Percentiles rank a stretch among this genome's conserved stretches.
These are phyloP conservation scores for Erodium maritimum DNA, from an alignment of 345 rosid genomes.

Conservation along the genomic window DNA sequence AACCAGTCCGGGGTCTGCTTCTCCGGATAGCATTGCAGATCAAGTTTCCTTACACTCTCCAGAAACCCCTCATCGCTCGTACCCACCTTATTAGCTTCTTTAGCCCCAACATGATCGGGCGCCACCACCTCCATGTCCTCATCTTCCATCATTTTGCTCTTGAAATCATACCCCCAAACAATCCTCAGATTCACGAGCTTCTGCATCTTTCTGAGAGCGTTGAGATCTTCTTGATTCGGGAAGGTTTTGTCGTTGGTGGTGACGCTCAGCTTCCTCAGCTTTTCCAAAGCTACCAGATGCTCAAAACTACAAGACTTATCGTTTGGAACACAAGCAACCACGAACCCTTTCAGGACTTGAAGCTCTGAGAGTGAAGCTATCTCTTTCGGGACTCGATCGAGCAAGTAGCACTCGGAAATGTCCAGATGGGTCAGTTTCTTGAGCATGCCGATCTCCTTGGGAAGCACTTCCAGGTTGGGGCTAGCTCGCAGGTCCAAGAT, in stretches of 20 bases:
- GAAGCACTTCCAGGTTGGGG: slow-evolving; percentile 36
- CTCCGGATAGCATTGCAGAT: slow-evolving; percentile 12
- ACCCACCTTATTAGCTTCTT: too few relatives aligned
- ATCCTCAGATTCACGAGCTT: slow-evolving; percentile 8
- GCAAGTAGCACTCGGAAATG: slow-evolving; percentile 30
- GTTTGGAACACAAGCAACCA: slow-evolving; percentile 16
- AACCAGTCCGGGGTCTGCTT: slow-evolving; percentile 11
- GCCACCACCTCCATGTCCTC: too few relatives aligned
- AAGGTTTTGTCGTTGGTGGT: slow-evolving; percentile 1
- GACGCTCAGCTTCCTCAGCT: slow-evolving; percentile 21
- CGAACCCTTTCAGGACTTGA: slow-evolving; percentile 52
- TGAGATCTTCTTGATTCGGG: slow-evolving; percentile 6
- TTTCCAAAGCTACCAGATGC: slow-evolving; percentile 3
- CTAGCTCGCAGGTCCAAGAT: slow-evolving; percentile 53
- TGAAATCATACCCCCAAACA: slow-evolving; percentile 12
- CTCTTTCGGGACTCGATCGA: slow-evolving; percentile 38
- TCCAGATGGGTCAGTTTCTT: slow-evolving; percentile 38
- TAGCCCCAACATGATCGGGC: too few relatives aligned
- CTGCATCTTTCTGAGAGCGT: neutral
- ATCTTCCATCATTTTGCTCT: neutral
- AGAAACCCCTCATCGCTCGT: neutral
- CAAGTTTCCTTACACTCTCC: slow-evolving; percentile 11
- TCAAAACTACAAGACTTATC: slow-evolving; percentile 14
- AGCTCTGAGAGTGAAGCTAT: slow-evolving; percentile 25
- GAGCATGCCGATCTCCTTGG: slow-evolving; percentile 28